Evolutionary conservation across 495 filamentous ascomycete species (phyloP), one percentile per base, ranked within the genome.

Genomic region (Penicillium silybi): DNA sequence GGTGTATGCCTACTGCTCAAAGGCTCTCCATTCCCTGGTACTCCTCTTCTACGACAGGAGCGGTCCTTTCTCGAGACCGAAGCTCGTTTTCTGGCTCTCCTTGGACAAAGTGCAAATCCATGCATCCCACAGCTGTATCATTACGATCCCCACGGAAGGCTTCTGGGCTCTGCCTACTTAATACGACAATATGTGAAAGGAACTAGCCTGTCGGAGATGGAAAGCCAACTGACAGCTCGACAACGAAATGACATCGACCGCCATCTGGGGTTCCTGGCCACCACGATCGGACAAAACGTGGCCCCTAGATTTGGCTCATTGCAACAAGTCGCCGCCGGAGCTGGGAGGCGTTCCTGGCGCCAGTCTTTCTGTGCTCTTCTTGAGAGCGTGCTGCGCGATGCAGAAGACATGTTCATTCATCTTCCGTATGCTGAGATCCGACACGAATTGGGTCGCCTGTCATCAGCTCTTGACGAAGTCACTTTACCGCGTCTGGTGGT

Each of bases 351-450:
- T 7, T 79, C 76, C 9, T 90, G 87, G 87, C 65, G 74, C 40
- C 78, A 82, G 35, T 78, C 79, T 1, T 88, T 89, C 54, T 64
- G 74, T 20, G 54, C 63, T 2, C 69, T 90, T 37, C 71, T 88
- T 11, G 87, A 89, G 55, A 67, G 76, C 4, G 66, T 82, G 13
- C 69, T 90, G 22, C 80, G 82, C 17, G 87, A 90, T 58, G 83
- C 78, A 13, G 87, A 90, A 57, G 87, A 89, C 48, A 81, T 82
- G 67, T 74, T 84, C 27, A 76, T 90, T 44, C 73, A 78, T 44
- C 63, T 90, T 13, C 85, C 86, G 1, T 90, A 89, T 59, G 73
- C 76, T 15, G 67, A 77, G 47, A 79, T 90, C 41, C 76, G 86
- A 32, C 69, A 76, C 22, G 73, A 81, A 34, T 57, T 82, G 8